Conservation (phyloP, 768 basidiomycete species). For the Chalciporus sphaerocephalus region DNA sequence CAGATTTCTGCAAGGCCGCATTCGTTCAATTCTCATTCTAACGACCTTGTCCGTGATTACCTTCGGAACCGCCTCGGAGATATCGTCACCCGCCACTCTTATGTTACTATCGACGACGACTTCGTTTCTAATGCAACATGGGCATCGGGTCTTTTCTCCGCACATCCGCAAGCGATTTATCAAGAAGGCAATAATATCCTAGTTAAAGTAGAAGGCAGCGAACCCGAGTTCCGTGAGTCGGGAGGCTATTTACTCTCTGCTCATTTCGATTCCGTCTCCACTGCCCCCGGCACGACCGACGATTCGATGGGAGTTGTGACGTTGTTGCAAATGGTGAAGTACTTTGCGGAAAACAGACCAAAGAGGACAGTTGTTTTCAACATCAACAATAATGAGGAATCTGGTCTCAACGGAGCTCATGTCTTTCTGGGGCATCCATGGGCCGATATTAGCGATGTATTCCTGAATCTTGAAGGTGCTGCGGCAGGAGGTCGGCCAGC, state of each 20-base stretch:
- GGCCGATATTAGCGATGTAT: conserved; percentile 59
- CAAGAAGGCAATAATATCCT: conserved; percentile 68
- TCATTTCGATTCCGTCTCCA: conserved; percentile 79
- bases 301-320: conserved; percentile 72
- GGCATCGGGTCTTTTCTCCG: conserved; percentile 22
- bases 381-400: conserved; percentile 84
- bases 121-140: conserved; percentile 47
- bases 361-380: conserved; percentile 71
- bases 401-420: conserved; percentile 69
- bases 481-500: conserved; percentile 74
- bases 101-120: conserved; percentile 53
- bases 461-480: conserved; percentile 82
- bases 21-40: conserved; percentile 74
- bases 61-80: conserved; percentile 51
- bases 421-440: conserved; percentile 71
- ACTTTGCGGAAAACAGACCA: conserved; percentile 46
- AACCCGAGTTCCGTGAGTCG: conserved; percentile 27
- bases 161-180: conserved; percentile 36
- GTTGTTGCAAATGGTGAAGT: conserved; percentile 59
- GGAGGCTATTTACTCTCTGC: conserved; percentile 69
- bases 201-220: conserved; percentile 56
- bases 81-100: conserved; percentile 40
- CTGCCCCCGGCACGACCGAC: conserved; percentile 71
- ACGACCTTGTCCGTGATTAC: conserved; percentile 60
- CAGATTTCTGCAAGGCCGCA: conserved; percentile 65